Percentiles rank a stretch among this genome's conserved stretches.
Conservation (phyloP, 805 yeast genomes). For the Saccharomycopsis schoenii region DNA sequence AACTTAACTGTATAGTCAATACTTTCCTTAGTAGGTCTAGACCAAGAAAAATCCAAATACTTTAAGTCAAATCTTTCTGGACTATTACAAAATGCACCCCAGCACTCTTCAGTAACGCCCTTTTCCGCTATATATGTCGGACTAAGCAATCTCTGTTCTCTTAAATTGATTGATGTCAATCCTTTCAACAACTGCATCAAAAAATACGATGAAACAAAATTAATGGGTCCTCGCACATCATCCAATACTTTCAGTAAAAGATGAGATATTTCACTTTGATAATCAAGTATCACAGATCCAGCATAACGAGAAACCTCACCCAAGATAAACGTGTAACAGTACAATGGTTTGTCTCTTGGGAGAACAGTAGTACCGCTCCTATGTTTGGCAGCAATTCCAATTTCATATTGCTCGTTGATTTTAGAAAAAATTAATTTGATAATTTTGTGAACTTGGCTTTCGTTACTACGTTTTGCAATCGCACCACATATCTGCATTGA, state of each 20-base stretch:
- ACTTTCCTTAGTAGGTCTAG: slow-evolving; percentile 48
- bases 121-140: slow-evolving; percentile 23
- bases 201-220: slow-evolving; percentile 51
- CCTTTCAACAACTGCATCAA: slow-evolving; percentile 60
- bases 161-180: slow-evolving; percentile 48
- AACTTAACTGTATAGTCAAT: slow-evolving; percentile 50
- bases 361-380: slow-evolving; percentile 57
- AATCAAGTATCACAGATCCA: slow-evolving; percentile 36
- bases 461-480: slow-evolving; percentile 55
- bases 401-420: slow-evolving; percentile 56
- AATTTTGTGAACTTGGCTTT: slow-evolving; percentile 33
- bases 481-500: slow-evolving; percentile 67
- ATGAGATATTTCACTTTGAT: slow-evolving; percentile 36
- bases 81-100: slow-evolving; percentile 71
- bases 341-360: slow-evolving; percentile 70
- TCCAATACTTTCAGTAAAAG: slow-evolving; percentile 37
- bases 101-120: slow-evolving; percentile 40
- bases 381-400: slow-evolving; percentile 72
- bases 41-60: slow-evolving; percentile 63
- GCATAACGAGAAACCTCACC: slow-evolving; percentile 66
- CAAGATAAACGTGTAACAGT: slow-evolving; percentile 59
- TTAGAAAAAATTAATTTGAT: slow-evolving; percentile 37
- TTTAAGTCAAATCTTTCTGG: slow-evolving; percentile 37
- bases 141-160: slow-evolving; percentile 38
- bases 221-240: slow-evolving; percentile 53